Base-by-base conservation (phyloP, 192 early-diverging fungal genomes). In the Martensiomyces pterosporus region DNA sequence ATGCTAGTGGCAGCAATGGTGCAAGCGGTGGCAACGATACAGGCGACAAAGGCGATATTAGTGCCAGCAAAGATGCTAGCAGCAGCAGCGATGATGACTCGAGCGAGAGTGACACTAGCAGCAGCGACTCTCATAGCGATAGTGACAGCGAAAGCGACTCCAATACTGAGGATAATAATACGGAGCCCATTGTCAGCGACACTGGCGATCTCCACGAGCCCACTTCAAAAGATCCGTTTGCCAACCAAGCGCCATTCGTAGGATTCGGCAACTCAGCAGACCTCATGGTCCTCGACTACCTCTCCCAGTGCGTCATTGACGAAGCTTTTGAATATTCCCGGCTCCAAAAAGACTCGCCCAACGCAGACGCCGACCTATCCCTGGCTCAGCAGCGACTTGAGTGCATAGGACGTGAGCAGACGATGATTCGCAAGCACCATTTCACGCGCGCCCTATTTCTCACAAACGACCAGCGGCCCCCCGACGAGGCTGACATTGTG, bases 221-320 rank as follows among this genome's bases (percentile, higher is more conserved):
- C n/a, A n/a, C n/a, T n/a, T n/a, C n/a, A n/a, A n/a, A n/a, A n/a
- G n/a, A n/a, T n/a, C n/a, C n/a, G n/a, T n/a, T n/a, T n/a, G n/a
- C n/a, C n/a, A n/a, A 22, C 7, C 37, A 36, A 17, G 37, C 29
- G 14, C 15, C 23, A 21, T 13, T 39, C 7, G 15, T 40, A 19
- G 47, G 45, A 3, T 45, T 34, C 2, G 57, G 53, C 33, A 54
- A 55, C 1, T 38, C 35, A 14, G 61, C 57, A 1, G 69, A 73
- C 26, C 57, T 73, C 24, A 26, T 36, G 24, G 62, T 73, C 12
- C 57, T 73, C 7, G 69, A 73, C 40, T 65, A 60, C 39, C 15
- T 73, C 24, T 73, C 69, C 12, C 48, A 64, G 19, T 49, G 45
- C 3, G 35, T 73, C 24, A 41, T 73, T 1, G 45, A 57, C 36